These are phyloP conservation scores for Esteya vermicola DNA, from an alignment of 2,329 filamentous ascomycete genomes.

Conservation along the genomic window DNA sequence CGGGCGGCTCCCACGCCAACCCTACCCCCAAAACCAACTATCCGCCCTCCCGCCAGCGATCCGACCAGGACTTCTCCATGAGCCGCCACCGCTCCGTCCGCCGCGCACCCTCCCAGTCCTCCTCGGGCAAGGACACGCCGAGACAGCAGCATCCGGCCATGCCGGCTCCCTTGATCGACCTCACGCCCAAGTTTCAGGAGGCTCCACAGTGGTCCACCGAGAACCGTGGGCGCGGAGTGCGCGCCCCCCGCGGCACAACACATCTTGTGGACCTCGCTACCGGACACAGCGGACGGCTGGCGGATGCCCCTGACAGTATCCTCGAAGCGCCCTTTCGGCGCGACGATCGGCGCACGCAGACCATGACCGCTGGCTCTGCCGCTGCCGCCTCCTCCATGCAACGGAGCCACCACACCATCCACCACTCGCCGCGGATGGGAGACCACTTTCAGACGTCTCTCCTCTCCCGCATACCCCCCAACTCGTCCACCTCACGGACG, in stretches of 20 bases:
- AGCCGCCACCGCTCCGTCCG: slow-evolving; percentile 1
- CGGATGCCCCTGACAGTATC: neutral
- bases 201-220: slow-evolving; percentile 43
- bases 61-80: neutral
- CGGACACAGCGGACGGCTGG: slow-evolving; percentile 9
- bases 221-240: slow-evolving; percentile 34
- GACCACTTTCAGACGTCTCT: neutral
- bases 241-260: slow-evolving; percentile 22
- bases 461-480: neutral
- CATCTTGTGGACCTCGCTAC: slow-evolving; percentile 33
- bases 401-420: slow-evolving; percentile 4
- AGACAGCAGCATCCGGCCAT: neutral
- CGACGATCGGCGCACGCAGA: slow-evolving; percentile 5
- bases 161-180: slow-evolving; percentile 52
- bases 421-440: neutral
- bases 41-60: neutral
- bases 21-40: neutral
- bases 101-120: neutral
- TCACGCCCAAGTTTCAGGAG: slow-evolving; percentile 50
- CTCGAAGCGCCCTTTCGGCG: slow-evolving; percentile 1
- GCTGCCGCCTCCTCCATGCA: slow-evolving; percentile 1
- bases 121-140: neutral
- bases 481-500: neutral
- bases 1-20: slow-evolving; percentile 4
- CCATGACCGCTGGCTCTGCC: slow-evolving; percentile 9